phyloP scores from a whole-genome alignment of 805 yeast species.

The Barnettozyma wickerhamii region DNA sequence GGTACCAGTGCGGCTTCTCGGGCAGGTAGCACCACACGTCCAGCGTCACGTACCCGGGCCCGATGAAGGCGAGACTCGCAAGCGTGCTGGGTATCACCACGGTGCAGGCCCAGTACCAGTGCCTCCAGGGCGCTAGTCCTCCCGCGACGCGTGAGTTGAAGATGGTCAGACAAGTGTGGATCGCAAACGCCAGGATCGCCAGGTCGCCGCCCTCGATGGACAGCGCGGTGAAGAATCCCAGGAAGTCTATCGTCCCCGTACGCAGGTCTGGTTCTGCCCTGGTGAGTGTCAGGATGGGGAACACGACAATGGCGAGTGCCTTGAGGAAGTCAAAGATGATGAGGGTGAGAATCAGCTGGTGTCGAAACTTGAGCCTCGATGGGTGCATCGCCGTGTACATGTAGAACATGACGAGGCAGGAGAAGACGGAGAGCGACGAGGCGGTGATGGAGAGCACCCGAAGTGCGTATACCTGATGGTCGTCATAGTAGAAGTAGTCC shows the following conservation, averaged over 20 bases:
- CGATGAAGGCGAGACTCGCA: conserved; percentile 69
- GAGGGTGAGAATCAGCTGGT: conserved; percentile 62
- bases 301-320: conserved; percentile 62
- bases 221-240: conserved; percentile 76
- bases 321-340: conserved; percentile 73
- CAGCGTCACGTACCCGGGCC: conserved; percentile 54
- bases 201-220: conserved; percentile 84
- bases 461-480: neutral
- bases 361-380: conserved; percentile 58
- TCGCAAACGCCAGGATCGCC: conserved; percentile 76
- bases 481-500: too few species aligned
- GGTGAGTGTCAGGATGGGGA: conserved; percentile 55
- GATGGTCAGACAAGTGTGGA: conserved; percentile 73
- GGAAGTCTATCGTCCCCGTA: conserved; percentile 14
- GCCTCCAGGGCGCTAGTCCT: conserved; percentile 61
- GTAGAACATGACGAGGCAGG: conserved; percentile 61
- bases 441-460: conserved; percentile 42
- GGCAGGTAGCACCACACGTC: conserved; percentile 82
- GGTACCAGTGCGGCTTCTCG: conserved; percentile 65
- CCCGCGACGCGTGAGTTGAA: conserved; percentile 63
- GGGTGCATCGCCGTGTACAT: conserved; percentile 60
- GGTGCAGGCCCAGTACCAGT: conserved; percentile 52
- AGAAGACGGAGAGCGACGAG: conserved; percentile 43
- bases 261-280: conserved; percentile 34
- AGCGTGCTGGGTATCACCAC: conserved; percentile 59